Evolutionary conservation across 768 basidiomycete genomes (phyloP), one percentile per base, ranked within the genome.

Genomic region (Phaeotremella fagi): DNA sequence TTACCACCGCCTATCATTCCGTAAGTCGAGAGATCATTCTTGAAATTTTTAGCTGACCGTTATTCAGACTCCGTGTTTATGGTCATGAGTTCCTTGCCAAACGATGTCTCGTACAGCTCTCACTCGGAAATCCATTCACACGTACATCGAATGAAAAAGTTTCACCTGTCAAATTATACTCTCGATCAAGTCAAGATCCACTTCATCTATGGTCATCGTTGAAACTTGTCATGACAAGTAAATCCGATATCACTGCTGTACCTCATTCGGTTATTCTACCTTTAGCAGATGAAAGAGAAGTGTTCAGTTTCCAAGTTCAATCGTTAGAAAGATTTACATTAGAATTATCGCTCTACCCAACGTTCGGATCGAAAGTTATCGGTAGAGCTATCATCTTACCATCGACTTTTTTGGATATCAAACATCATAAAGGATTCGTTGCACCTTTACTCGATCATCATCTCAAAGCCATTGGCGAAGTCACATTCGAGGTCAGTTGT

Each of bases 1-100:
- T 80, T 99, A 16, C 95, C 95, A 1, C 95, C 95, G 0, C 95
- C 95, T 1, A 97, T 97, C 71, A 94, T 99, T 82, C 91, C 95
- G 25, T 90, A 45, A 71, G 72, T 71, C n/a, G n/a, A n/a, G n/a
- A n/a, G n/a, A n/a, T n/a, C n/a, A n/a, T 49, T 18, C 11, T 16
- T 23, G 15, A 14, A 6, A 23, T 22, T 20, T 33, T 45, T 26
- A 25, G 56, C 55, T 61, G 46, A 62, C 35, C 2, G 5, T n/a
- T 15, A 15, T 20, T n/a, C 43, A 73, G 72, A 15, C 57, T 97
- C 71, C 84, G 90, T 48, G 87, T 94, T 27, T 99, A 99, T 71
- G 94, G 94, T 5, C 94, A 99, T 77, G 94, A 80, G 57, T 74
- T 74, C 71, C 62, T 99, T 47, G 90, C 94, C 74, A 85, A 83